These are phyloP conservation scores for Lecanicillium sp. DNA, from an alignment of 2,329 filamentous ascomycete species.

Conservation along the genomic window DNA sequence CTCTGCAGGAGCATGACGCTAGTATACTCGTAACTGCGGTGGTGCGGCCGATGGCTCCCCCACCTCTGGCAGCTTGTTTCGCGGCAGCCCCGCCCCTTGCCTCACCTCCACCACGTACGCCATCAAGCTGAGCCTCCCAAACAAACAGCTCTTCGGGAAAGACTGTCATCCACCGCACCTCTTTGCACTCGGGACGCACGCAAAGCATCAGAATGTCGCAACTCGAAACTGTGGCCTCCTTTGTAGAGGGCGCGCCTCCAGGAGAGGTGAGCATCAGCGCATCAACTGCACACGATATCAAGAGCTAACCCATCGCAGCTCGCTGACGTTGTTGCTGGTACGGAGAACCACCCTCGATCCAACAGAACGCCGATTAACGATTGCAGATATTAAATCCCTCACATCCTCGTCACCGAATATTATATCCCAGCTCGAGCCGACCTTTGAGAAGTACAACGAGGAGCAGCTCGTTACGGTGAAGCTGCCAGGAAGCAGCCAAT, in stretches of 20 bases:
- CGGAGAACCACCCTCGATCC: constrained; percentile 8
- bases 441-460: constrained; percentile 94
- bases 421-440: constrained; percentile 65
- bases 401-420: constrained; percentile 62
- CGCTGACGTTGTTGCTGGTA: constrained; percentile 81
- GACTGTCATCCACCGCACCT: background rate
- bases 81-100: constrained; percentile 6
- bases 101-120: constrained; percentile 8
- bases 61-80: constrained; percentile 3
- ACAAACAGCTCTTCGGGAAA: background rate
- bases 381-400: constrained; percentile 79
- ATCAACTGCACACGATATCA: constrained; percentile 11
- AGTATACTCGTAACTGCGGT: background rate
- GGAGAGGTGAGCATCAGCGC: constrained; percentile 66
- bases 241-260: constrained; percentile 88
- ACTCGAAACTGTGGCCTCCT: constrained; percentile 58
- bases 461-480: constrained; percentile 85
- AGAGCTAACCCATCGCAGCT: constrained; percentile 49
- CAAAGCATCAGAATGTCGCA: constrained; percentile 24
- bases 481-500: constrained; percentile 75
- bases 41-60: background rate
- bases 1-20: no score
- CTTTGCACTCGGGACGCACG: constrained; percentile 3
- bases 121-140: constrained; percentile 3
- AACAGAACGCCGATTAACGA: background rate